phyloP scores from a whole-genome alignment of 148 eudicot genomes.

The Camellia sinensis region DNA sequence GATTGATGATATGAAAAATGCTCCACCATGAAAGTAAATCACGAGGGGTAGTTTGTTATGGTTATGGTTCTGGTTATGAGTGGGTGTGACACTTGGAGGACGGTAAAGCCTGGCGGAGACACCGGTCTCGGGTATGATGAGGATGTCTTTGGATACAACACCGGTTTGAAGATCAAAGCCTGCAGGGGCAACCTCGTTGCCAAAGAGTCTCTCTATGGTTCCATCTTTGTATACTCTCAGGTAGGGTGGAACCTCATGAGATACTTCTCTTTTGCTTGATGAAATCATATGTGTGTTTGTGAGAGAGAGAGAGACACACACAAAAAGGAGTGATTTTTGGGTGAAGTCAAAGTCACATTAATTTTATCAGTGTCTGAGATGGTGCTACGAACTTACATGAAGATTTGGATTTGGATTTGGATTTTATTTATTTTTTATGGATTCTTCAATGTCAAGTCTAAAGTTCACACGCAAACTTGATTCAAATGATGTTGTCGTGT shows the following conservation, averaged over 20 bases:
- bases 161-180: constrained; percentile 32
- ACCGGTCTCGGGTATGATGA: constrained; percentile 27
- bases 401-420: too few species aligned
- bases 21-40: constrained; percentile 57
- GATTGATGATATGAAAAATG: constrained; percentile 34
- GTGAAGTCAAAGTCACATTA: too few species aligned
- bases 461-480: too few species aligned
- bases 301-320: not conserved
- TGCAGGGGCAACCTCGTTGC: constrained; percentile 36
- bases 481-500: too few species aligned
- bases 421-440: too few species aligned
- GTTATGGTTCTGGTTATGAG: not conserved
- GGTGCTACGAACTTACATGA: too few species aligned
- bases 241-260: constrained; percentile 45
- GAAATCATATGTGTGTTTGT: not conserved
- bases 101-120: constrained; percentile 44
- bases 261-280: constrained; percentile 8
- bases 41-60: constrained; percentile 35
- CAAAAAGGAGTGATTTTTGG: too few species aligned
- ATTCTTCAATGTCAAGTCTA: too few species aligned
- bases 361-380: too few species aligned
- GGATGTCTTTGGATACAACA: constrained; percentile 40
- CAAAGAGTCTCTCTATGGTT: constrained; percentile 36
- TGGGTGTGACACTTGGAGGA: constrained; percentile 22
- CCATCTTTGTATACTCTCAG: constrained; percentile 49